Base-by-base conservation (phyloP, 169 alveolate genomes). In the Plasmodium yoelii region DNA sequence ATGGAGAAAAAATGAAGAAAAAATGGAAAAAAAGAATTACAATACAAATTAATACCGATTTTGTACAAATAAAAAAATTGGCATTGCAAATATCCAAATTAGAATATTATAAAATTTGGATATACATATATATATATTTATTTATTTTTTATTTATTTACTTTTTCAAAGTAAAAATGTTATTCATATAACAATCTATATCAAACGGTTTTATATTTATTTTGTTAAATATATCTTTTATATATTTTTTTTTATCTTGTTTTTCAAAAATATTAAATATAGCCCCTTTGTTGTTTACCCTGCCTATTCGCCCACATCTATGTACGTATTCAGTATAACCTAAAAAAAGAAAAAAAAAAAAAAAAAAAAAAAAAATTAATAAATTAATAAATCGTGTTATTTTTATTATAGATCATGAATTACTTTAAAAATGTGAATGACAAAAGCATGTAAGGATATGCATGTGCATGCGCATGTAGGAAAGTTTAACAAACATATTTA, bases 281-380 rank as follows among this genome's bases (percentile, higher is more conserved):
- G 77, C 70, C 10, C 90, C 90, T 42, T 82, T 82, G 61, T 82
- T 82, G 72, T 69, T 82, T 19, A 82, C 69, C 60, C 90, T 82
- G 15, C 90, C 90, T 26, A 82, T 82, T 65, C 90, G 28, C 44
- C 90, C 90, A 42, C 90, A 82, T 57, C 90, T 67, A 60, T 82
- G 90, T 4, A 67, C 60, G 49, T 82, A 82, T 34, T 82, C 90
- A 18, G 65, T 69, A 13, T 49, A 42, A 39, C 9, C 90, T 82
- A 19, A 26, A 59, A 44, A 64, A 15, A 57, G 60, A 34, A 49
- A 12, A 19, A 47, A 9, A 8, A 10, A 44, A 5, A 71, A 22
- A 22, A 39, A n/a, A 46, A 18, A 24, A 18, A 12, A 13, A 51
- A 24, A 24, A 51, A 19, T 5, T 24, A 69, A 2, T 24, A 28